Evolutionary conservation across 148 eudicot species (phyloP), one percentile per base, ranked within the genome.

Genomic region (Cornus florida): DNA sequence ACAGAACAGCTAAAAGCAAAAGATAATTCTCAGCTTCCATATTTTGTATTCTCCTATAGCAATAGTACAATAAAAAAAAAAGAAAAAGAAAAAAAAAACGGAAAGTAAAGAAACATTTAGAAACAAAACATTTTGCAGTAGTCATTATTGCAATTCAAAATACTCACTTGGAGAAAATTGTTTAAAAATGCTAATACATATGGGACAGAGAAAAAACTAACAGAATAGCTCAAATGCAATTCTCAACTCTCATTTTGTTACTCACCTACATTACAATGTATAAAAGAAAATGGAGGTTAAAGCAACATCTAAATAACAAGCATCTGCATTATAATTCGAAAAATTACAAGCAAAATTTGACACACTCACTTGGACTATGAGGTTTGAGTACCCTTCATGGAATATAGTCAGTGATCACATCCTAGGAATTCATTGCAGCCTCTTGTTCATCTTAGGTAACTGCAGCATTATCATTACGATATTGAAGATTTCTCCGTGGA

Each of bases 401-500:
- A 66, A 4, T 20, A 56, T 2, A 20, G 14, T 5, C 59, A 71
- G 28, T 28, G 28, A 28, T 28, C 28, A 28, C 28, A 28, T 39
- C 57, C 20, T 39, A 7, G 12, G 73, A 57, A 8, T 57, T 22
- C 6, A 41, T 8, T 13, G 13, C 32, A 7, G 23, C 33, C 59
- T 12, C 31, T 2, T 5, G 62, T 67, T 46, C 79, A 69, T 72
- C 20, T 46, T 72, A 89, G 11, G 88, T 75, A 67, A 33, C 68
- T 69, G 71, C 75, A 53, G 78, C 86, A 82, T 76, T 79, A 67
- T 73, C 81, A 85, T 81, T 84, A 66, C 68, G 70, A 75, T 87
- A 64, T 68, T 77, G 77, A 67, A 38, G 23, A 74, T 82, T 86
- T 79, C 82, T 88, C 68, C 90, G 77, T 20, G 33, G 16, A 43